A percentile compares a stretch with the other conserved stretches of the same genome.
Conservation (phyloP, 2,329 filamentous ascomycete genomes). For the Parastagonospora nodorum region DNA sequence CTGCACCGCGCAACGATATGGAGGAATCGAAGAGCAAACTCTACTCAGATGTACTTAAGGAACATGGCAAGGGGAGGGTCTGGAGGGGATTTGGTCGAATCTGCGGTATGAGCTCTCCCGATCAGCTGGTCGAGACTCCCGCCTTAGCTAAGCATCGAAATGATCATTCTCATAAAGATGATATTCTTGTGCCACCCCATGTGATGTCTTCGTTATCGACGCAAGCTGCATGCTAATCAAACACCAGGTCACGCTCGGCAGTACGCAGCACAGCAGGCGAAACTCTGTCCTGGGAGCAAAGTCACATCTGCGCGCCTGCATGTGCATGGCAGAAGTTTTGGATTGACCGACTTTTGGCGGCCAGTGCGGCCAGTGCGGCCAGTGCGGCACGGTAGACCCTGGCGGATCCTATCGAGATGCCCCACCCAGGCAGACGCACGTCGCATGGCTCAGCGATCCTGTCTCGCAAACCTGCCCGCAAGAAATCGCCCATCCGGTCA, state of each 20-base stretch:
- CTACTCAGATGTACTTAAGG: slow-evolving; percentile 25
- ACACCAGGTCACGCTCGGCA: slow-evolving; percentile 5
- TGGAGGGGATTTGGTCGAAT: slow-evolving; percentile 9
- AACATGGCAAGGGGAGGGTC: not conserved
- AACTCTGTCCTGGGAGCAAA: not conserved
- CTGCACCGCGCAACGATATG: slow-evolving; percentile 7
- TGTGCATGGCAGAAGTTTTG: slow-evolving; percentile 2
- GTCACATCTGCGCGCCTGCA: not conserved
- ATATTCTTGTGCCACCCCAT: slow-evolving; percentile 13
- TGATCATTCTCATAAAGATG: slow-evolving; percentile 20
- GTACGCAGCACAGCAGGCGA: not conserved
- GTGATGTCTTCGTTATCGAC: slow-evolving; percentile 14
- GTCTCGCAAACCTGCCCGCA: slow-evolving; percentile 19
- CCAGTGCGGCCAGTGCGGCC: slow-evolving; percentile 19
- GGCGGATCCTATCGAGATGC: slow-evolving; percentile 2
- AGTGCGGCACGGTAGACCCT: slow-evolving; percentile 15
- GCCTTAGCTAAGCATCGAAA: slow-evolving; percentile 31
- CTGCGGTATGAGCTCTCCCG: slow-evolving; percentile 31
- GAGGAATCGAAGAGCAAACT: slow-evolving; percentile 18
- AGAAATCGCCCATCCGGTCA: slow-evolving; percentile 20
- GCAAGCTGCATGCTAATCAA: slow-evolving; percentile 9
- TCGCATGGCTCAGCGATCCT: slow-evolving; percentile 13
- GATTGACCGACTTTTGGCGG: slow-evolving; percentile 26
- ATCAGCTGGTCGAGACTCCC: slow-evolving; percentile 31
- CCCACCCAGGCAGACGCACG: slow-evolving; percentile 4